These are phyloP conservation scores for Wickerhamiella australiensis DNA, from an alignment of 805 yeast genomes.

Conservation along the genomic window DNA sequence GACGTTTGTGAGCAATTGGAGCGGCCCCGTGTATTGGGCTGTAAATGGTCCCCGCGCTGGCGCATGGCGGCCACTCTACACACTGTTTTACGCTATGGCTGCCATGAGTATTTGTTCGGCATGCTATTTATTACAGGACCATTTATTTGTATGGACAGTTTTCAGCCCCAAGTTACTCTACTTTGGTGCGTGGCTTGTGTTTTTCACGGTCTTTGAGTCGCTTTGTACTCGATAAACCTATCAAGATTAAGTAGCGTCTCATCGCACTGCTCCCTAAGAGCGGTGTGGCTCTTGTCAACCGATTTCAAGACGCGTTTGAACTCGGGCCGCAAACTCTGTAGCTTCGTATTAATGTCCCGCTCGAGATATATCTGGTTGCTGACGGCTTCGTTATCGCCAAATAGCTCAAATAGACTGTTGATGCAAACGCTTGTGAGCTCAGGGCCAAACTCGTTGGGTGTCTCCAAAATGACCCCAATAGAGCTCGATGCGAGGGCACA, in stretches of 20 bases:
- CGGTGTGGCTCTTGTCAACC: constrained; percentile 53
- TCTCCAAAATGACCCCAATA: constrained; percentile 14
- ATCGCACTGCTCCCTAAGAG: constrained; percentile 49
- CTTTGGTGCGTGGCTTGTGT: constrained; percentile 54
- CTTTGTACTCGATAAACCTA: constrained; percentile 68
- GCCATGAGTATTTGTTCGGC: constrained; percentile 31
- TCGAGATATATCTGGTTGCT: constrained; percentile 57
- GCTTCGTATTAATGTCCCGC: constrained; percentile 34
- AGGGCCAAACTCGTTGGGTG: constrained; percentile 24
- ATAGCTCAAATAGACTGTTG: constrained; percentile 62
- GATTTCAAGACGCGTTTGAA: constrained; percentile 44
- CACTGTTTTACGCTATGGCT: constrained; percentile 17
- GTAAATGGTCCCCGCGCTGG: constrained; percentile 30
- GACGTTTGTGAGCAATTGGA: constrained; percentile 74
- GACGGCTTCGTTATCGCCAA: constrained; percentile 54
- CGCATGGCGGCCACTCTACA: background rate
- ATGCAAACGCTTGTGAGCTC: constrained; percentile 46
- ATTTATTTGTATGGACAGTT: constrained; percentile 93
- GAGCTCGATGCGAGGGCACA: constrained; percentile 9
- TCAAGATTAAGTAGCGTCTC: constrained; percentile 56
- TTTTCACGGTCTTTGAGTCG: constrained; percentile 19
- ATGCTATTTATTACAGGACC: constrained; percentile 65
- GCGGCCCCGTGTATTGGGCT: constrained; percentile 77
- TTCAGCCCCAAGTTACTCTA: constrained; percentile 86
- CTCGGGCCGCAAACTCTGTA: constrained; percentile 36